Evolutionary conservation across 352 stramenopile species (phyloP), one percentile per base, ranked within the genome.

Genomic region (Phytophthora citricola): DNA sequence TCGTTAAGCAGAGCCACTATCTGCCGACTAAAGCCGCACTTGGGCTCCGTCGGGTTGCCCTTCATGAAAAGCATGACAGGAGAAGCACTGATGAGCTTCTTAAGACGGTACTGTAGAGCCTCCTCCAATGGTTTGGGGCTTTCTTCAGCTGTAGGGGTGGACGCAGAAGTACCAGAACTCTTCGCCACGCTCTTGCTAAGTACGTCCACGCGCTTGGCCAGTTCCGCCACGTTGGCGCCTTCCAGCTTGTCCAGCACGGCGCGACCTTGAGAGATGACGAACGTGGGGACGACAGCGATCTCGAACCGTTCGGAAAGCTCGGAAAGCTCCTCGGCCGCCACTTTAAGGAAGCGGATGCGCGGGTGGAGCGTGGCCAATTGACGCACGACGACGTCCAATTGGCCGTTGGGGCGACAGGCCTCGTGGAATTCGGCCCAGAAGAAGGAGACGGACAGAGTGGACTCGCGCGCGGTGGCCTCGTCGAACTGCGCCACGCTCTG

Each of bases 31-130:
- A 99, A 99, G 43, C 97, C 97, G 71, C 98, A 99, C 70, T 93
- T 91, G 20, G 97, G 97, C 40, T 93, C 90, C 17, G 79, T 97
- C 3, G 97, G 97, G 10, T 94, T 96, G 53, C 98, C 98, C 78
- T 99, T 99, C 96, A 99, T 99, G 76, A 99, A 99, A 20, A 99
- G 78, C 95, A 99, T 98, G 47, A 99, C 93, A 2, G 89, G 79
- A 29, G 91, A 92, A 15, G 88, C 88, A 47, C 74, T 91, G 57
- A 85, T 89, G 53, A 95, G 79, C 66, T 94, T 94, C 62, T 93
- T 86, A 10, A 95, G 73, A 32, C 87, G 85, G 69, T 91, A 88
- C 57, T 83, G 73, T 5, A 93, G 73, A 40, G 84, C 83, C 10
- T 92, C 81, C 31, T 91, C 79, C 20, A 92, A 68, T 7, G 64